Percentiles rank a stretch among this genome's conserved stretches.
These are phyloP conservation scores for Suhomyces coccinellae DNA, from an alignment of 1,139 yeast species.

Conservation along the genomic window DNA sequence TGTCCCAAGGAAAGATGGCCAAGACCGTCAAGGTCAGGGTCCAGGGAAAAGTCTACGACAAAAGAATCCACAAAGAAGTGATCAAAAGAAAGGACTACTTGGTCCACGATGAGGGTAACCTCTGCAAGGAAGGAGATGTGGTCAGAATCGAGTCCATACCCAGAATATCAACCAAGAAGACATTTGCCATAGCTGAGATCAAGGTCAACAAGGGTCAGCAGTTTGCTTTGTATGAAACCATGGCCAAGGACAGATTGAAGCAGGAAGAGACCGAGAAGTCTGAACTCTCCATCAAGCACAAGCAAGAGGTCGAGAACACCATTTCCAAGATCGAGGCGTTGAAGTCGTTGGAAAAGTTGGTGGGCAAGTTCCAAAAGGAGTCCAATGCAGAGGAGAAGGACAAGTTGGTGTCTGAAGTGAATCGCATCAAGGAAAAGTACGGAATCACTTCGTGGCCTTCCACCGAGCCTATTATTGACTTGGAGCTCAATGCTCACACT, in stretches of 20 bases:
- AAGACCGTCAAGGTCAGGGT: conserved; percentile 95
- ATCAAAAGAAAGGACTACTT: conserved; percentile 79
- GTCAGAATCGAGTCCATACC: conserved; percentile 92
- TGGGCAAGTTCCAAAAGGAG: conserved; percentile 33
- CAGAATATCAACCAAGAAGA: conserved; percentile 78
- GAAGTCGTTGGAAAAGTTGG: conserved; percentile 44
- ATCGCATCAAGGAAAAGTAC: conserved; percentile 50
- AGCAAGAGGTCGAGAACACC: conserved; percentile 37
- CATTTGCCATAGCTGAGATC: conserved; percentile 93
- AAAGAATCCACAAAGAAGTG: conserved; percentile 71
- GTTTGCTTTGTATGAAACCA: conserved; percentile 74
- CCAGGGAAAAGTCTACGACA: conserved; percentile 67
- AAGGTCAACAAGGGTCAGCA: conserved; percentile 88
- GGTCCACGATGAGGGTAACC: conserved; percentile 91
- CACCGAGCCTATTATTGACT: conserved; percentile 39
- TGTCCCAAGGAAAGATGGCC: conserved; percentile 93
- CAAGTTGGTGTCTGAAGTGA: conserved; percentile 42
- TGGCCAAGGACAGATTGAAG: conserved; percentile 67
- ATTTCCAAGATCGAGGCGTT: conserved; percentile 51
- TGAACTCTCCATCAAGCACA: conserved; percentile 48
- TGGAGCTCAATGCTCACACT: conserved; percentile 41
- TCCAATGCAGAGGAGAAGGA: conserved; percentile 40
- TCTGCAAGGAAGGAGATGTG: conserved; percentile 92
- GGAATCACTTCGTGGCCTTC: conserved; percentile 64
- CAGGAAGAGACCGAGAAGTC: conserved; percentile 60